phyloP scores from a whole-genome alignment of 73 alveolate species.

The Uronychia setigera region DNA sequence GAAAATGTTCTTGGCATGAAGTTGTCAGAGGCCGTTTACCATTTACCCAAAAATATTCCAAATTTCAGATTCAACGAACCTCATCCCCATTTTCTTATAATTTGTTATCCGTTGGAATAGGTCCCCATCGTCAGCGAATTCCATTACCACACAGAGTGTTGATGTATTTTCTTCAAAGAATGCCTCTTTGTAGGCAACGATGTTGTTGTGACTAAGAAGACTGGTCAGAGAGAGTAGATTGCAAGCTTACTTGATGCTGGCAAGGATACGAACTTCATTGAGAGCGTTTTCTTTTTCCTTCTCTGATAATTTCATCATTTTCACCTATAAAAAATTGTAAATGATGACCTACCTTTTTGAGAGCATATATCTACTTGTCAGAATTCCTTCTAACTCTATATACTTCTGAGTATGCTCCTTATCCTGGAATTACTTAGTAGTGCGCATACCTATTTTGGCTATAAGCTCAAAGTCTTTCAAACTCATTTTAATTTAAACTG shows the following conservation, averaged over 20 bases:
- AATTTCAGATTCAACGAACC: slow-evolving; percentile 17
- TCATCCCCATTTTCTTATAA: background rate
- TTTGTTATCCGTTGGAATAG: background rate
- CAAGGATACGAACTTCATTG: slow-evolving; percentile 40
- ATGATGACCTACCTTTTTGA: slow-evolving; percentile 21
- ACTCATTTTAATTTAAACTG: too few relatives aligned
- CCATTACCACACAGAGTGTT: slow-evolving; percentile 33
- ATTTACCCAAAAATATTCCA: slow-evolving; percentile 83
- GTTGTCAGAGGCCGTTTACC: slow-evolving; percentile 84
- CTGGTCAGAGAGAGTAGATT: background rate
- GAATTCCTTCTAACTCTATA: slow-evolving; percentile 31
- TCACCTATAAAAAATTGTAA: slow-evolving; percentile 7
- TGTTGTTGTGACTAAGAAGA: slow-evolving; percentile 26
- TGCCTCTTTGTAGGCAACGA: slow-evolving; percentile 35
- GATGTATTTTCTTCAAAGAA: slow-evolving; percentile 32
- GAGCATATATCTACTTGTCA: slow-evolving; percentile 30
- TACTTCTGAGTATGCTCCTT: slow-evolving; percentile 33
- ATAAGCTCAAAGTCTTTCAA: too few relatives aligned
- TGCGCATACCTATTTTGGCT: too few relatives aligned
- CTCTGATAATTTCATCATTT: slow-evolving; percentile 31
- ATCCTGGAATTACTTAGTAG: slow-evolving; percentile 34
- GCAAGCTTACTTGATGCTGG: slow-evolving; percentile 19
- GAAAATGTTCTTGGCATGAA: slow-evolving; percentile 84
- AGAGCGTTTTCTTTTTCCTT: slow-evolving; percentile 51
- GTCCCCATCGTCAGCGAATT: slow-evolving; percentile 49